Base-by-base conservation (phyloP, 140 eudicot genomes). In the Ambrosia hybrid region DNA sequence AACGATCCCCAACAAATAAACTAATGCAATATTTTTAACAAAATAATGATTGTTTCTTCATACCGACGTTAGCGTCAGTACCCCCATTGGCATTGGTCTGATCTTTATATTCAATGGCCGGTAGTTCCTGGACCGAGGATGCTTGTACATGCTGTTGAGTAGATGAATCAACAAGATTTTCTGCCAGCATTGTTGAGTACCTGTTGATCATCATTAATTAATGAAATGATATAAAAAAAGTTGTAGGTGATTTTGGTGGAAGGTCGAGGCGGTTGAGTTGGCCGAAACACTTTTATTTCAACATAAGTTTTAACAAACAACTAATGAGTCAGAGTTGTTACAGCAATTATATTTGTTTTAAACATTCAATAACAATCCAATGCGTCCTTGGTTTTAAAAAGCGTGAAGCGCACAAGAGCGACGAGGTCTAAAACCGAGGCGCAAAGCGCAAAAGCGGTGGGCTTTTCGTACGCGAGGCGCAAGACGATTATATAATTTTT, bases 121-220 rank as follows among this genome's bases (percentile, higher is more conserved):
- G 81, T 70, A 55, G 75, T 60, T 80, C 90, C 60, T 73, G 89
- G 56, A 60, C 74, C 21, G 73, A 49, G 9, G 77, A 59, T 51
- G 78, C 58, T 39, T 77, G 72, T 6, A 69, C 68, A 51, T 83
- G 78, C 69, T 73, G 77, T 36, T 71, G 56, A 26, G 83, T 78
- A 66, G 94, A 82, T 51, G 96, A 57, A 51, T 75, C 84, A 58
- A 82, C 93, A 80, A 95, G 99, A 80, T 95, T 95, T 76, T 95
- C 97, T 51, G 99, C 99, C 69, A 95, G 86, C 99, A 91, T 95
- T 43, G 96, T 91, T 17, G 99, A 95, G 80, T 95, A 95, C 89
- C 99, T 94, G 78, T 74, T n/a, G 38, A 57, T 65, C 67, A 51
- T 65, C 68, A 26, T 72, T 55, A 34, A 71, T 71, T 14, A 16